Base-by-base conservation (phyloP, 2,329 filamentous ascomycete genomes). In the Colletotrichum tropicicola region DNA sequence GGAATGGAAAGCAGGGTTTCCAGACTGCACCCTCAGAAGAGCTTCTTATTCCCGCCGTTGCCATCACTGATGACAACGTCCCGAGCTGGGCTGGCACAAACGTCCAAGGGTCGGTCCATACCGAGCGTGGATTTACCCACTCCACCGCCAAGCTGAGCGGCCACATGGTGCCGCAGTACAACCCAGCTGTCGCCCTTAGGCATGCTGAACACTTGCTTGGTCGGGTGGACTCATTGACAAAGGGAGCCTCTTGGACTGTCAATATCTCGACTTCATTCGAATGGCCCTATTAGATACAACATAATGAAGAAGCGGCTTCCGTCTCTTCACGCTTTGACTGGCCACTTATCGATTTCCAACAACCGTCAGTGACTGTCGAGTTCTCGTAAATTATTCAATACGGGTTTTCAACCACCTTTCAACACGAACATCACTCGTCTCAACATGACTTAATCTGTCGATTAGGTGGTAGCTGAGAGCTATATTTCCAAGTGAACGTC, bases 151-250 rank as follows among this genome's bases (percentile, higher is more conserved):
- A 86, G 48, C 73, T 91, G 13, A 80, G 83, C 1, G 92, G 92
- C 0, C 90, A 94, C 78, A 91, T 89, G 84, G 78, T 85, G 1
- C 88, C 89, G 0, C 88, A 92, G 75, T 93, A 91, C 72, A 85
- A 88, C 17, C 90, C 91, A 0, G 85, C 83, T 15, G 90, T 88
- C 0, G 85, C 89, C 0, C 92, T 91, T 73, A 81, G 92, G 37
- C 89, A 92, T 59, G 74, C 95, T 21, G 92, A 96, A 81, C 90
- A 91, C 71, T 75, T 96, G 70, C 81, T 96, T 1, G 92, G 92
- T 0, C 81, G 91, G 37, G 88, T 94, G 13, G 78, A 86, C 21
- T 58, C 53, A 15, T 19, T 63, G 27, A 44, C 54, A 3, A 45
- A 27, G 15, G 48, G 54, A 5, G 48, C 39, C n/a, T 27, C 44